Percentiles rank a stretch among this genome's conserved stretches.
These are phyloP conservation scores for Colletotrichum orbiculare DNA, from an alignment of 2,329 filamentous ascomycete species.

Conservation along the genomic window DNA sequence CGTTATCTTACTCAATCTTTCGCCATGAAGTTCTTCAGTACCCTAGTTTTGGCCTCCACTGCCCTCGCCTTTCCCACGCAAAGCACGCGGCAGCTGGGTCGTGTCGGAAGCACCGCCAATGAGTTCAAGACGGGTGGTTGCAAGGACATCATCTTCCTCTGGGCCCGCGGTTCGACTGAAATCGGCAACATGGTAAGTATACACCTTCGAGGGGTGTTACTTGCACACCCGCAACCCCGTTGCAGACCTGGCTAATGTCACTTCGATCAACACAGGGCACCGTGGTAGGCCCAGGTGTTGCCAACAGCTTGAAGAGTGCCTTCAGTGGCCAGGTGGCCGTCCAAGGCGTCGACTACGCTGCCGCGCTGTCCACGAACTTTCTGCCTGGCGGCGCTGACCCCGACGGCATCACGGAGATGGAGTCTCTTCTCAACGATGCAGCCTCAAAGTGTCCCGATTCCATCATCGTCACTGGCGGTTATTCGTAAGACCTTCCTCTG, in stretches of 20 bases:
- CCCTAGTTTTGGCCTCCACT: constrained; percentile 31
- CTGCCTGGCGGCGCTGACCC: constrained; percentile 43
- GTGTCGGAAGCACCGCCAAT: constrained; percentile 33
- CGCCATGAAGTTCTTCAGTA: constrained; percentile 31
- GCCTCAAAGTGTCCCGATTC: constrained; percentile 48
- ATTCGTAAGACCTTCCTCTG: constrained; percentile 34
- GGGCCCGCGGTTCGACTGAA: constrained; percentile 39
- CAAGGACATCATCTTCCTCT: constrained; percentile 39
- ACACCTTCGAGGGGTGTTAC: not conserved
- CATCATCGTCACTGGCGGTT: constrained; percentile 50
- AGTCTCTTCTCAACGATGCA: constrained; percentile 46
- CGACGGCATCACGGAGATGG: constrained; percentile 45
- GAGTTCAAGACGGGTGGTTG: constrained; percentile 39
- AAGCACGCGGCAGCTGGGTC: constrained; percentile 15
- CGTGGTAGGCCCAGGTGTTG: constrained; percentile 35
- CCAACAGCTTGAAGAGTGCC: constrained; percentile 31
- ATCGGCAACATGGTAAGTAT: constrained; percentile 38
- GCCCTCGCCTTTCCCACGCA: constrained; percentile 30
- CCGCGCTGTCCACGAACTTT: constrained; percentile 45
- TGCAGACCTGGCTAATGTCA: not conserved
- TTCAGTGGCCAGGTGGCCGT: constrained; percentile 38
- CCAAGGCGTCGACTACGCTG: constrained; percentile 48
- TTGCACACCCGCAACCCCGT: not conserved
- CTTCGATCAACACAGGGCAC: constrained; percentile 22
- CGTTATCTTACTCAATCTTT: not conserved